Evolutionary conservation across 2,329 filamentous ascomycete genomes (phyloP), one percentile per base, ranked within the genome.

Genomic region (Xylariaceae sp.): DNA sequence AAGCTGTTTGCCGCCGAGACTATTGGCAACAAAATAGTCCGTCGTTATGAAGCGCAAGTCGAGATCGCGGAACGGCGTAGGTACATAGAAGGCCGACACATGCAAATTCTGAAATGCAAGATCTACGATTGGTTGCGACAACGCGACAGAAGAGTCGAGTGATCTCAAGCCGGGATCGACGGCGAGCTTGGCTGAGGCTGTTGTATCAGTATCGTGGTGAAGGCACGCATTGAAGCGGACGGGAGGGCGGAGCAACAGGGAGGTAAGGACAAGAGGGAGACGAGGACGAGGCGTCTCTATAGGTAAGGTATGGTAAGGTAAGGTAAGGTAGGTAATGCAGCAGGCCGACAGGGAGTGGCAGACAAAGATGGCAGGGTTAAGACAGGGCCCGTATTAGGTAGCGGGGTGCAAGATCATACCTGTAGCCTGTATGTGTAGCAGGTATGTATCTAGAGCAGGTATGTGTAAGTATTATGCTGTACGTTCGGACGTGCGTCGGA

Each of bases 1-100:
- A 69, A 69, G 66, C 62, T 65, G 63, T 65, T 58, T 54, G 57
- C 59, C 62, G 55, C 57, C 60, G 53, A 60, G 46, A 60, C 50
- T 59, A 53, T 53, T 51, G 31, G 44, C 42, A 47, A 44, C 40
- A 41, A 31, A 27, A 12, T 54, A 30, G 46, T 50, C 48, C 11
- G 44, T 48, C 39, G 35, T 44, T 48, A 35, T 19, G 37, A 55
- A 42, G 47, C 47, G 54, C 50, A 39, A 45, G 49, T 30, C 41
- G 48, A 26, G 35, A 34, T 26, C 37, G 42, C 32, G 47, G 50
- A 7, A 47, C 32, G 45, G 41, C 32, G 45, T 50, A 46, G 6
- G 52, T 50, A 50, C 60, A 56, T 57, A 53, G 51, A 44, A 44
- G 41, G 6, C 50, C 39, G 48, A 51, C 50, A 51, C 49, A 47